Evolutionary conservation across 169 alveolate species (phyloP).

Genomic region (Babesia gibsoni): DNA sequence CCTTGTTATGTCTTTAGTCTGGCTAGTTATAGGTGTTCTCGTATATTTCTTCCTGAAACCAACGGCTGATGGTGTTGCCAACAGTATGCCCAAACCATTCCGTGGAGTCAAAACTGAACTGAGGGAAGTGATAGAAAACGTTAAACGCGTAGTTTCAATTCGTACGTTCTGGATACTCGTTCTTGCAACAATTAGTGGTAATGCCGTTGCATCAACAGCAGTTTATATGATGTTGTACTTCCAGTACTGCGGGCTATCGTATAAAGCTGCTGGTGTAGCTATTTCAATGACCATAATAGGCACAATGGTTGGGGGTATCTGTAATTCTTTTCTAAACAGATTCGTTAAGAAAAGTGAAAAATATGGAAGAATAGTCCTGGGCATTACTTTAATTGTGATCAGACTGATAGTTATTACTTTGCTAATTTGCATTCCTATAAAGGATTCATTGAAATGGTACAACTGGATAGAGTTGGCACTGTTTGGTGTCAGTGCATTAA

Average conservation of each 20-base stretch:
- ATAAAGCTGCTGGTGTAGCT: slow-evolving; percentile 80
- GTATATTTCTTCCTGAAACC: neutral
- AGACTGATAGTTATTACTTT: slow-evolving; percentile 70
- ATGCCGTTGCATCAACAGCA: no score
- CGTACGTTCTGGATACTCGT: no score
- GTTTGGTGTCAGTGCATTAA: slow-evolving; percentile 83
- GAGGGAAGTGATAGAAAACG: no score
- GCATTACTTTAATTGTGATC: slow-evolving; percentile 71
- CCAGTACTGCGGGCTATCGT: slow-evolving; percentile 85
- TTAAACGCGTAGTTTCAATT: no score
- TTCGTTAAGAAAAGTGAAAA: slow-evolving; percentile 70
- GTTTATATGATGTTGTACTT: slow-evolving; percentile 84
- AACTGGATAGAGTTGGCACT: slow-evolving; percentile 65
- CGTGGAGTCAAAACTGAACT: no score
- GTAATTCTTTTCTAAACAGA: no score
- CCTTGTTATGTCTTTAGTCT: slow-evolving; percentile 13
- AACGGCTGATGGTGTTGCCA: no score
- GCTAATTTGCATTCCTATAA: slow-evolving; percentile 72
- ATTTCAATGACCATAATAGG: slow-evolving; percentile 82
- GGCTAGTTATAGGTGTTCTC: slow-evolving; percentile 10
- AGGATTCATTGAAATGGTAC: slow-evolving; percentile 48
- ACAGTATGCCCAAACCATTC: no score
- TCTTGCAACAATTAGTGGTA: no score
- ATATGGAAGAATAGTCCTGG: slow-evolving; percentile 86
- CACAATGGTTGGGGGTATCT: slow-evolving; percentile 83